A percentile compares a stretch with the other conserved stretches of the same genome.
Evolutionary conservation across 1,284 basidiomycete species (phyloP).

Genomic region (Trametes hirsuta): DNA sequence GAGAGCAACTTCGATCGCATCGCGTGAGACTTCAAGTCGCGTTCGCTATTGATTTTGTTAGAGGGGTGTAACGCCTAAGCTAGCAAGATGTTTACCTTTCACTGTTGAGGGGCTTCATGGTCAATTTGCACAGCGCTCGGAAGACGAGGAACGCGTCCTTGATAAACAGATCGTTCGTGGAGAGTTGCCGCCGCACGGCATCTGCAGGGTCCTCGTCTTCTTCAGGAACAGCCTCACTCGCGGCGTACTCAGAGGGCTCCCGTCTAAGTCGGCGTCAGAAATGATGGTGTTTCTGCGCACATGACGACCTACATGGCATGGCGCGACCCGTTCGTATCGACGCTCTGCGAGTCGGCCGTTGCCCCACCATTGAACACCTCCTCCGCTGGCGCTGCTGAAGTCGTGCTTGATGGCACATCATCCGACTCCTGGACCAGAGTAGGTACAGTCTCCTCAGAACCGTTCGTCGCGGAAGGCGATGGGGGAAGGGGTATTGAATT

Average conservation of each 20-base stretch:
- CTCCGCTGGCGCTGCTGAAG: constrained; percentile 13
- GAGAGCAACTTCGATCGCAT: constrained; percentile 96
- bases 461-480: constrained; percentile 16
- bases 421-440: constrained; percentile 22
- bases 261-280: constrained; percentile 7
- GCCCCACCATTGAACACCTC: constrained; percentile 9
- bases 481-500: constrained; percentile 27
- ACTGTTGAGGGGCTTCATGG: constrained; percentile 94
- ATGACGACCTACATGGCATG: constrained; percentile 17
- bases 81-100: constrained; percentile 69
- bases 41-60: constrained; percentile 61
- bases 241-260: constrained; percentile 29
- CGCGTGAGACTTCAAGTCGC: constrained; percentile 90
- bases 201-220: constrained; percentile 23
- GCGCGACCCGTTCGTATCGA: constrained; percentile 6
- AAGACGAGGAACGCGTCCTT: constrained; percentile 98
- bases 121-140: constrained; percentile 92
- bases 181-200: constrained; percentile 37
- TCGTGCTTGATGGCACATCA: constrained; percentile 6
- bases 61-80: background rate
- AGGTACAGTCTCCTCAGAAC: constrained; percentile 16
- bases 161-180: constrained; percentile 83
- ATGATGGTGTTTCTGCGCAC: background rate
- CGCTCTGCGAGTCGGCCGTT: background rate
- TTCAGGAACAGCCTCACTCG: constrained; percentile 27